These are phyloP conservation scores for Eutrema japonicum DNA, from an alignment of 345 rosid genomes.

Conservation along the genomic window DNA sequence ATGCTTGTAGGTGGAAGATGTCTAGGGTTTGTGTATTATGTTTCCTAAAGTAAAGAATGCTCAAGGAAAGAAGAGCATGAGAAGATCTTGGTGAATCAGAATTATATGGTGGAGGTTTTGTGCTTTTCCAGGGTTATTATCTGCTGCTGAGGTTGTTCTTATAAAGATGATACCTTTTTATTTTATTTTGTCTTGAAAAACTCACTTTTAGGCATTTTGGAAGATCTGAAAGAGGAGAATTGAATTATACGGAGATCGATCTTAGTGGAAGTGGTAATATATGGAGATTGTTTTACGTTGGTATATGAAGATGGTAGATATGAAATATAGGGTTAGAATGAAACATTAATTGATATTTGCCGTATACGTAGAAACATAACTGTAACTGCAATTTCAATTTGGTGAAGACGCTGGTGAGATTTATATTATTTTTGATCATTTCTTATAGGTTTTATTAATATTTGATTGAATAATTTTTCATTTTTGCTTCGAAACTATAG, in stretches of 20 bases:
- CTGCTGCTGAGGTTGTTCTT: no score
- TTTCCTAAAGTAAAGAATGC: no score
- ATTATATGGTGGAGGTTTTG: no score
- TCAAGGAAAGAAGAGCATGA: no score
- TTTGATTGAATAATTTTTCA: neutral
- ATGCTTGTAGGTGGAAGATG: no score
- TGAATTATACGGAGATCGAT: neutral
- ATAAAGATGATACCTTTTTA: no score
- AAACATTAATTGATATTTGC: neutral
- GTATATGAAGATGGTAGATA: neutral
- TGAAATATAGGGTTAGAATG: neutral
- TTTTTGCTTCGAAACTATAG: neutral
- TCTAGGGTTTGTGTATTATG: no score
- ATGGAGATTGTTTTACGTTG: neutral
- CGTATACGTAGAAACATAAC: neutral
- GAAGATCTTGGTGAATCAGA: no score
- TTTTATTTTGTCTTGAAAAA: neutral
- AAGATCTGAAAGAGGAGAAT: neutral
- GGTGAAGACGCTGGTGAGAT: neutral
- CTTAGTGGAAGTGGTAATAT: neutral
- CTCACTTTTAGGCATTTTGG: neutral
- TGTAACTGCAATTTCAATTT: neutral
- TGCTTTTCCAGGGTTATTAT: no score
- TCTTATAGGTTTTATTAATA: neutral
- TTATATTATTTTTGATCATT: neutral